Percentiles rank a stretch among this genome's conserved stretches.
Evolutionary conservation across 2,329 filamentous ascomycete genomes (phyloP).

Genomic region (Pezicula rhizophila): DNA sequence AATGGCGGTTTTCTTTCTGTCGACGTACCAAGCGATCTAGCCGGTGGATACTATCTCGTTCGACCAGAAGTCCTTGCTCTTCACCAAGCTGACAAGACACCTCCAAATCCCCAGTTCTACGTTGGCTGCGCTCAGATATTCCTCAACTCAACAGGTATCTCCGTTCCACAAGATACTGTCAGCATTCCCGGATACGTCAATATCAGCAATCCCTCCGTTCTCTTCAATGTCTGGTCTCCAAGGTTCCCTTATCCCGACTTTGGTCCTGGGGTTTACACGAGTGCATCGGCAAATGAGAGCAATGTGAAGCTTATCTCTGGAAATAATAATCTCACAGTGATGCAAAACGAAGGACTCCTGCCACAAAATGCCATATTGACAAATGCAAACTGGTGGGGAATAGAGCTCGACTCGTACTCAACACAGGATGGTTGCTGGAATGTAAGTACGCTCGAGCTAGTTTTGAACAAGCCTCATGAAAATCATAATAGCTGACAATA

Average conservation of each 20-base stretch:
- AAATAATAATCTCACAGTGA: constrained; percentile 2
- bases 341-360: constrained; percentile 43
- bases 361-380: constrained; percentile 53
- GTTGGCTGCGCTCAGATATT: constrained; percentile 67
- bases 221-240: constrained; percentile 58
- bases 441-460: constrained; percentile 21
- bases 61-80: constrained; percentile 65
- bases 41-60: constrained; percentile 64
- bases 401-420: constrained; percentile 51
- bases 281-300: not conserved
- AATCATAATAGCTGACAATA: not conserved
- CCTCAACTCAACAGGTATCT: constrained; percentile 42
- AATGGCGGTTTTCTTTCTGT: constrained; percentile 60
- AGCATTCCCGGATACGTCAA: constrained; percentile 62
- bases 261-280: constrained; percentile 40
- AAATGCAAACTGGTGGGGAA: constrained; percentile 69
- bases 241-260: constrained; percentile 51
- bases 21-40: constrained; percentile 53
- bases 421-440: constrained; percentile 54
- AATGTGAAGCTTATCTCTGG: not conserved
- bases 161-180: constrained; percentile 46
- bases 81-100: constrained; percentile 49
- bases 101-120: constrained; percentile 66
- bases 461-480: not conserved
- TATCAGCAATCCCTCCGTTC: constrained; percentile 46